These are phyloP conservation scores for Cantharellus cinnabarinus DNA, from an alignment of 768 basidiomycete genomes.

Conservation along the genomic window DNA sequence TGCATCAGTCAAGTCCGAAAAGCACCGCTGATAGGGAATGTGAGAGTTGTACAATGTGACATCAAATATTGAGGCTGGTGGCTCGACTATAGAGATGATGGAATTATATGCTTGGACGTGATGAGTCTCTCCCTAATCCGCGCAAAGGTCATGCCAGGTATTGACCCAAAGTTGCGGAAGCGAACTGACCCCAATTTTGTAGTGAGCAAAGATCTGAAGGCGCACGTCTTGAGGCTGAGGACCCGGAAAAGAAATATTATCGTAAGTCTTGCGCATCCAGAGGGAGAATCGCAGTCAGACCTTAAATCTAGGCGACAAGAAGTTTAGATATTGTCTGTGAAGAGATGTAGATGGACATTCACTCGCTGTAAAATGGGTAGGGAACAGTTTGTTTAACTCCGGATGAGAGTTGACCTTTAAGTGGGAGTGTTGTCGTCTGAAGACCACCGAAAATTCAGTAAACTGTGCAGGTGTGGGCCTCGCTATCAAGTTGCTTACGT, in stretches of 20 bases:
- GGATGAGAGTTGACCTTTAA: slow-evolving; percentile 31
- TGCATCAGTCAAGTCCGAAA: slow-evolving; percentile 2
- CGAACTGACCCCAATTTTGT: slow-evolving; percentile 34
- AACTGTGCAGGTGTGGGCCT: slow-evolving; percentile 9
- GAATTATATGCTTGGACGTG: slow-evolving; percentile 57
- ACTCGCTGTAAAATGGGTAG: slow-evolving; percentile 69
- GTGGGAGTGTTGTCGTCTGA: slow-evolving; percentile 40
- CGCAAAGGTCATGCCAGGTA: neutral
- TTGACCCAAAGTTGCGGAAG: neutral
- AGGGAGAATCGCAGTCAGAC: slow-evolving; percentile 1
- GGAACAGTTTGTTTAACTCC: slow-evolving; percentile 44
- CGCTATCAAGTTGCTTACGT: slow-evolving; percentile 22
- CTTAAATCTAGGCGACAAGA: slow-evolving; percentile 1
- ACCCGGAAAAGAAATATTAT: neutral
- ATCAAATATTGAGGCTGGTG: slow-evolving; percentile 57
- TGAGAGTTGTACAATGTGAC: slow-evolving; percentile 43
- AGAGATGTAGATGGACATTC: slow-evolving; percentile 4
- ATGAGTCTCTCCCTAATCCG: slow-evolving; percentile 30
- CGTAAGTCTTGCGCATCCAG: neutral
- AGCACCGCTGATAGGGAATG: neutral
- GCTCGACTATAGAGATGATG: slow-evolving; percentile 60
- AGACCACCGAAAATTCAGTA: neutral
- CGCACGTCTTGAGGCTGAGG: slow-evolving; percentile 52
- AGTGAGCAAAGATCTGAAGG: slow-evolving; percentile 59
- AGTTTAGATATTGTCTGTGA: neutral